Evolutionary conservation across 2,329 filamentous ascomycete genomes (phyloP), one percentile per base, ranked within the genome.

Genomic region (Ophiostoma quercus): DNA sequence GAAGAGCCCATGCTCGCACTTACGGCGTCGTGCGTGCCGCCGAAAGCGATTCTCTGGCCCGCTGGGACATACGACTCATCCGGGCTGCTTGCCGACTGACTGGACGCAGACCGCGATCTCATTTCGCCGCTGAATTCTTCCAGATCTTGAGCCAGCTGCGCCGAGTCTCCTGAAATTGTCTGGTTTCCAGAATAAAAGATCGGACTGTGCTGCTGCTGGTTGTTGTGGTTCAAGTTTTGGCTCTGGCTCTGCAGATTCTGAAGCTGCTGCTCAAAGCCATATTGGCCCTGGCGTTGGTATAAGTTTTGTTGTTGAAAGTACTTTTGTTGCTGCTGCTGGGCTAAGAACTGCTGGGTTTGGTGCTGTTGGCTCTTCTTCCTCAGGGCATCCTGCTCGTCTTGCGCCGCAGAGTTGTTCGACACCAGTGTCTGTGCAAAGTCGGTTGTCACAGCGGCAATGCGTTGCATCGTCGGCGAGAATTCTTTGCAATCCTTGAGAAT

Each of bases 401-500:
- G 37, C 22, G 65, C 9, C 22, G 22, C 22, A 43, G 62, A 19
- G 14, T 14, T 32, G 3, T 37, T 68, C 14, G 67, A 29, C 66
- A 72, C 69, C 39, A 74, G 39, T 14, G 69, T 57, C 39, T 70
- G 68, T 0, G 70, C 72, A 63, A 73, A 70, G 54, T 74, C 72
- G 0, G 70, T 68, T n/a, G 72, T 72, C n/a, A 72, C 69, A 3
- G 22, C 19, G 41, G 73, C 72, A 25, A 73, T 71, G 19, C 72
- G 69, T 62, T 73, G 72, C 71, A 72, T 73, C 1, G 73, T 73
- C 6, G 72, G 71, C 54, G 73, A 72, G 43, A 72, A 74, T 22
- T 70, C 70, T 16, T 71, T 69, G 67, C 72, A 71, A 66, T 67
- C 63, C 22, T 69, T 67, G 22, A 74, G 63, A 43, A 74, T 71